Percentiles rank a stretch among this genome's conserved stretches.
phyloP scores from a whole-genome alignment of 2,329 filamentous ascomycete species.

The Thelonectria olida region DNA sequence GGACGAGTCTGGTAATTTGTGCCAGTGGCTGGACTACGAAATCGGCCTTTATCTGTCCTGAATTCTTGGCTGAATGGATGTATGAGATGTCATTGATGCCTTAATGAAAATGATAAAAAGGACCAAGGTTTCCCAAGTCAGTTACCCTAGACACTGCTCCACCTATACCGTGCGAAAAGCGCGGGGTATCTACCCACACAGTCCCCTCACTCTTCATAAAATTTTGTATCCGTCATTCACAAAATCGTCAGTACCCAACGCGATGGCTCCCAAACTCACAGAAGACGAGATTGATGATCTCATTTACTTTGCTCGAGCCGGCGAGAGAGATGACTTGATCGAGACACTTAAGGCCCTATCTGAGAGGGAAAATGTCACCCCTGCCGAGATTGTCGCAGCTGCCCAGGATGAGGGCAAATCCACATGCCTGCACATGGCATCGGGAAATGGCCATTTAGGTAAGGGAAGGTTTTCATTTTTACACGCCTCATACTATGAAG shows the following conservation, averaged over 20 bases:
- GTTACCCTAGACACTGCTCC: constrained; percentile 34
- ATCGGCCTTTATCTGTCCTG: constrained; percentile 38
- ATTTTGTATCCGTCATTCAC: constrained; percentile 39
- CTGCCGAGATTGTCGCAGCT: constrained; percentile 72
- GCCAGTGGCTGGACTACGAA: constrained; percentile 58
- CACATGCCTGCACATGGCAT: constrained; percentile 90
- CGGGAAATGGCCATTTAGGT: constrained; percentile 89
- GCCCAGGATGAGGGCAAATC: constrained; percentile 80
- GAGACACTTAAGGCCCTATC: constrained; percentile 67
- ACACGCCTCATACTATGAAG: neutral
- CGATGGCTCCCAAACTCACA: constrained; percentile 65
- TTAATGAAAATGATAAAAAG: neutral
- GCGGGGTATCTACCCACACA: constrained; percentile 47
- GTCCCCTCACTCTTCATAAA: constrained; percentile 50
- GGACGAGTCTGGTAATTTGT: constrained; percentile 63
- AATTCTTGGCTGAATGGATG: neutral
- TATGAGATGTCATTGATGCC: neutral
- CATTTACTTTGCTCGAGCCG: constrained; percentile 83
- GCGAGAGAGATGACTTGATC: constrained; percentile 76
- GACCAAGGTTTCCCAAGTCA: neutral
- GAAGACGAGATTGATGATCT: constrained; percentile 92
- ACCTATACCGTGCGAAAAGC: constrained; percentile 46
- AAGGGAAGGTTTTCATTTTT: constrained; percentile 39
- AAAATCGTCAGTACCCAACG: constrained; percentile 23
- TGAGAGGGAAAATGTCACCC: constrained; percentile 65